A percentile compares a stretch with the other conserved stretches of the same genome.
These are phyloP conservation scores for Calonectria fujianensis DNA, from an alignment of 2,329 filamentous ascomycete genomes.

Conservation along the genomic window DNA sequence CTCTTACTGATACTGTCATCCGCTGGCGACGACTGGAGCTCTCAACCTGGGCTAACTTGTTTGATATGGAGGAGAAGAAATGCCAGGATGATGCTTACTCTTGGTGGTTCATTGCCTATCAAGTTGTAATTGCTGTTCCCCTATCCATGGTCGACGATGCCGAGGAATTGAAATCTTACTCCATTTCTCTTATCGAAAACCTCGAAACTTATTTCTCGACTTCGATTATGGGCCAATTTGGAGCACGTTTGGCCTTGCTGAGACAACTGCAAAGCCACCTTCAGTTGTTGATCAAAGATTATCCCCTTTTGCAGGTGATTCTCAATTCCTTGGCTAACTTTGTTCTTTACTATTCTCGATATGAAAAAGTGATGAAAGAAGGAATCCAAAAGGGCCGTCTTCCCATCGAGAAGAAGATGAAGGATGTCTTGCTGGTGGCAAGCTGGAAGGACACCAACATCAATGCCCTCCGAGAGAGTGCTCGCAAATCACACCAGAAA, in stretches of 20 bases:
- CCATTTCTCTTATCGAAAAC: constrained; percentile 81
- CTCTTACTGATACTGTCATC: constrained; percentile 87
- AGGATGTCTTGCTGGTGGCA: constrained; percentile 91
- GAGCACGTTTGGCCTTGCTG: constrained; percentile 82
- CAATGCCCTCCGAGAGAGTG: constrained; percentile 89
- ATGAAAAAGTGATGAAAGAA: constrained; percentile 79
- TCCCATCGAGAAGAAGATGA: constrained; percentile 92
- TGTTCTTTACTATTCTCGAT: constrained; percentile 83
- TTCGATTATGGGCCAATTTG: constrained; percentile 88
- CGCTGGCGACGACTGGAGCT: constrained; percentile 94
- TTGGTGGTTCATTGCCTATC: constrained; percentile 98
- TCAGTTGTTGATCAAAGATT: constrained; percentile 74
- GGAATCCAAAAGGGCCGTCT: constrained; percentile 80
- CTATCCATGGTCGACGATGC: constrained; percentile 77
- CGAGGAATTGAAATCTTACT: constrained; percentile 77
- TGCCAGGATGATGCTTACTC: constrained; percentile 86
- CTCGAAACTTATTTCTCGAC: constrained; percentile 86
- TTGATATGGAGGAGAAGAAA: constrained; percentile 88
- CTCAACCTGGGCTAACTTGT: constrained; percentile 91
- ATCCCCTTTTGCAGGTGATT: constrained; percentile 75
- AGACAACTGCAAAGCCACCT: constrained; percentile 80
- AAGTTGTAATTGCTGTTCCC: constrained; percentile 87
- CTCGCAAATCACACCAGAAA: constrained; percentile 91
- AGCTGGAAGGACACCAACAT: constrained; percentile 99
- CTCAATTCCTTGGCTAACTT: constrained; percentile 83